Conservation (phyloP, 345 rosid species). For the Heritiera littoralis region DNA sequence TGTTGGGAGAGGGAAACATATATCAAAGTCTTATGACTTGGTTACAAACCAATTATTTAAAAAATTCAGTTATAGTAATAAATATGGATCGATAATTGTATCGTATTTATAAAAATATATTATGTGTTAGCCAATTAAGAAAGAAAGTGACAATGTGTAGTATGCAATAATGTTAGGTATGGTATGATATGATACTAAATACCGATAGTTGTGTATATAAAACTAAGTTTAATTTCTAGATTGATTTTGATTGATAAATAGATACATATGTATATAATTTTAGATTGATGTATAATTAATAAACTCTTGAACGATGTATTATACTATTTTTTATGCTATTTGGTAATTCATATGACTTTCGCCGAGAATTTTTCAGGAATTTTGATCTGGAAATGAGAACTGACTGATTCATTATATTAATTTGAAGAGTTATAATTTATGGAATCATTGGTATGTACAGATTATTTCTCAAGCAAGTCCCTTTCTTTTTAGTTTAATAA, state of each 20-base stretch:
- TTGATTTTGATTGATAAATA: too few species aligned
- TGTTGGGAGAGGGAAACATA: conserved; percentile 20
- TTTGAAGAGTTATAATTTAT: background rate
- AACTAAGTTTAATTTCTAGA: too few species aligned
- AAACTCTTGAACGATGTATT: background rate
- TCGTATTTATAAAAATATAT: background rate
- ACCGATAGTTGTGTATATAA: too few species aligned
- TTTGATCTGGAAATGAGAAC: conserved; percentile 8
- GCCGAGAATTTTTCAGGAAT: background rate
- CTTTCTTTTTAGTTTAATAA: background rate
- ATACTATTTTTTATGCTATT: background rate
- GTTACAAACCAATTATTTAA: conserved; percentile 36
- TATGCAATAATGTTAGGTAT: background rate
- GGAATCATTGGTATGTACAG: background rate
- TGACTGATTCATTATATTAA: background rate
- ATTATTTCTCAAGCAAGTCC: background rate
- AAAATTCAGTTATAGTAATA: background rate
- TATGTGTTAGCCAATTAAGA: background rate
- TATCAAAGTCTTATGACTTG: conserved; percentile 21
- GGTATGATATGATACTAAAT: background rate
- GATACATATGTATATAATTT: too few species aligned
- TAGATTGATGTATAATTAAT: background rate
- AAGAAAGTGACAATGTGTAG: background rate
- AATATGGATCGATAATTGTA: background rate
- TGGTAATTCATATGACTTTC: background rate